Conservation (phyloP, 139 green algal genomes). For the Closterium sp. region DNA sequence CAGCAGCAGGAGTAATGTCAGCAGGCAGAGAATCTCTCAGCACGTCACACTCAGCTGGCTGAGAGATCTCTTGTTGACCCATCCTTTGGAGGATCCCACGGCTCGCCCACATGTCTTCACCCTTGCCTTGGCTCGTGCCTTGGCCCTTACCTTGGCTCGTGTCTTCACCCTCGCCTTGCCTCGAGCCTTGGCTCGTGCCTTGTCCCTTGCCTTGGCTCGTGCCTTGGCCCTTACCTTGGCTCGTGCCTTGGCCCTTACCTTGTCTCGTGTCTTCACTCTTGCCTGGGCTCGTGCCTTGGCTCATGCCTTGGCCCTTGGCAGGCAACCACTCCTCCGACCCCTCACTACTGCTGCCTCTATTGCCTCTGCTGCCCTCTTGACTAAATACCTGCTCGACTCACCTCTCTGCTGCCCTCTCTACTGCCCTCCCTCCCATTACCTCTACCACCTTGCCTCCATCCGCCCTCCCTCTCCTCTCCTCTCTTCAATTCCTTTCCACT, state of each 20-base stretch:
- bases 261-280: too few species aligned
- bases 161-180: too few species aligned
- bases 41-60: not conserved
- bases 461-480: too few species aligned
- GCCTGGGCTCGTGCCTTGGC: too few species aligned
- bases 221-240: too few species aligned
- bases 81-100: not conserved
- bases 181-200: too few species aligned
- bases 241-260: too few species aligned
- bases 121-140: not conserved
- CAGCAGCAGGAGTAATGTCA: too few species aligned
- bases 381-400: not conserved
- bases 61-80: not conserved
- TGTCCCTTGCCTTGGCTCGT: too few species aligned
- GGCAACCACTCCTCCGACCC: not conserved
- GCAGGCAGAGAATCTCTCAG: not conserved
- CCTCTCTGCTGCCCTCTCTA: not conserved
- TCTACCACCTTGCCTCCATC: not conserved
- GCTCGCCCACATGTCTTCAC: not conserved
- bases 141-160: too few species aligned
- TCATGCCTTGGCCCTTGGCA: not conserved
- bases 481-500: not conserved
- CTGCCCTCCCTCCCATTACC: not conserved
- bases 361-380: not conserved
- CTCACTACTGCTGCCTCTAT: not conserved